These are phyloP conservation scores for Clonostachys solani DNA, from an alignment of 2,329 filamentous ascomycete genomes.

Conservation along the genomic window DNA sequence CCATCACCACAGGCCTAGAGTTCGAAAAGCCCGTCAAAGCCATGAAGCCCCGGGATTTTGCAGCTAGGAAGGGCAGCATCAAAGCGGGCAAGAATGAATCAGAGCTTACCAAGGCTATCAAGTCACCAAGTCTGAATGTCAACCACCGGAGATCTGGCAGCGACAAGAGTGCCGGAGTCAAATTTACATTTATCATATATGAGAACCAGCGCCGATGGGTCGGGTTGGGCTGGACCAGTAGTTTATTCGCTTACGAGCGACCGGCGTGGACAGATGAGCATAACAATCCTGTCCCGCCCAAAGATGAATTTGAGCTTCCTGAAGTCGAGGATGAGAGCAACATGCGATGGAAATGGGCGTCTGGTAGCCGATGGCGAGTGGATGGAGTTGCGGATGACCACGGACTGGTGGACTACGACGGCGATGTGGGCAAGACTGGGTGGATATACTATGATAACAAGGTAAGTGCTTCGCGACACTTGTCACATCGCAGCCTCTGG, in stretches of 20 bases:
- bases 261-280: slow-evolving; percentile 95
- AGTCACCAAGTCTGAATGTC: slow-evolving; percentile 14
- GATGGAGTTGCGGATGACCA: slow-evolving; percentile 63
- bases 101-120: slow-evolving; percentile 34
- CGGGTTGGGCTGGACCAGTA: slow-evolving; percentile 90
- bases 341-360: slow-evolving; percentile 71
- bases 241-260: slow-evolving; percentile 85
- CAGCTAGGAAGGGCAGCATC: slow-evolving; percentile 20
- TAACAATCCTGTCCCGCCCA: slow-evolving; percentile 72
- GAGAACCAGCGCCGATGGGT: slow-evolving; percentile 97
- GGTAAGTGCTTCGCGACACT: slow-evolving; percentile 39
- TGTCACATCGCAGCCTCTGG: neutral
- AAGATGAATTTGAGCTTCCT: slow-evolving; percentile 63
- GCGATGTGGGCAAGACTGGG: slow-evolving; percentile 62
- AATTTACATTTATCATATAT: slow-evolving; percentile 94
- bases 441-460: slow-evolving; percentile 99
- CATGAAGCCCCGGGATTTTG: slow-evolving; percentile 17
- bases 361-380: slow-evolving; percentile 80
- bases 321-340: slow-evolving; percentile 56
- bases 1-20: slow-evolving; percentile 74
- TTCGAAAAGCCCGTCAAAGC: slow-evolving; percentile 51
- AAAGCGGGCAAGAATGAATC: slow-evolving; percentile 28
- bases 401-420: slow-evolving; percentile 43
- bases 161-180: slow-evolving; percentile 70
- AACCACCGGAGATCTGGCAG: slow-evolving; percentile 24